Evolutionary conservation across 345 rosid species (phyloP).

Genomic region (Citrus medica): DNA sequence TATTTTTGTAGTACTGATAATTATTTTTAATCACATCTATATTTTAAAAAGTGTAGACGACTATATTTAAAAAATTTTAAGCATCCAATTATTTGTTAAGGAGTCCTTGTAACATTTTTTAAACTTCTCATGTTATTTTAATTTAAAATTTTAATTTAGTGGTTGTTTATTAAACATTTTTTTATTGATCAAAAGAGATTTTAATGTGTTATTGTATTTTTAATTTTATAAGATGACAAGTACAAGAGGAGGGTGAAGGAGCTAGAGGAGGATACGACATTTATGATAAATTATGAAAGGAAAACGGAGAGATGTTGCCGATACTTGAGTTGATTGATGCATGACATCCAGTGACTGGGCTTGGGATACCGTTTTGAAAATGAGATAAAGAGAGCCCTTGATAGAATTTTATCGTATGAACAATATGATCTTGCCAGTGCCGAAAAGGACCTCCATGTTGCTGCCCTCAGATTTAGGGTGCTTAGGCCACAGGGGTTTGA

Average conservation of each 20-base stretch:
- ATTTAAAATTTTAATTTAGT: too few relatives aligned
- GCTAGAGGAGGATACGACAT: constrained; percentile 31
- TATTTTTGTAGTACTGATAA: too few relatives aligned
- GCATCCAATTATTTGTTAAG: too few relatives aligned
- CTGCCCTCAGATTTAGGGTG: constrained; percentile 41
- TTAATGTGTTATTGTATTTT: background rate
- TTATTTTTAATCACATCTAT: background rate
- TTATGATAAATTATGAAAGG: constrained; percentile 6
- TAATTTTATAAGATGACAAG: constrained; percentile 9
- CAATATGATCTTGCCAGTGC: background rate
- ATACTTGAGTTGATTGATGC: background rate
- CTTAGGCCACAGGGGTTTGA: constrained; percentile 37
- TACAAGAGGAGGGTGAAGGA: constrained; percentile 8
- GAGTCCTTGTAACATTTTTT: too few relatives aligned
- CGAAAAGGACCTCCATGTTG: constrained; percentile 18
- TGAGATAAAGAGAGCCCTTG: constrained; percentile 28
- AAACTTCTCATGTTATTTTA: too few relatives aligned
- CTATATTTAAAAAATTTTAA: background rate
- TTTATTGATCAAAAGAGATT: too few relatives aligned
- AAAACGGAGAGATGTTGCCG: background rate
- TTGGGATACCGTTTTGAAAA: constrained; percentile 27
- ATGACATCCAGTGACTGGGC: constrained; percentile 31
- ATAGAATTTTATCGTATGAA: background rate
- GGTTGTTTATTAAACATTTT: too few relatives aligned
- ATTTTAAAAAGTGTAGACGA: background rate